Evolutionary conservation across 2,329 filamentous ascomycete genomes (phyloP), one percentile per base, ranked within the genome.

Genomic region (Paecilomyces sp.): DNA sequence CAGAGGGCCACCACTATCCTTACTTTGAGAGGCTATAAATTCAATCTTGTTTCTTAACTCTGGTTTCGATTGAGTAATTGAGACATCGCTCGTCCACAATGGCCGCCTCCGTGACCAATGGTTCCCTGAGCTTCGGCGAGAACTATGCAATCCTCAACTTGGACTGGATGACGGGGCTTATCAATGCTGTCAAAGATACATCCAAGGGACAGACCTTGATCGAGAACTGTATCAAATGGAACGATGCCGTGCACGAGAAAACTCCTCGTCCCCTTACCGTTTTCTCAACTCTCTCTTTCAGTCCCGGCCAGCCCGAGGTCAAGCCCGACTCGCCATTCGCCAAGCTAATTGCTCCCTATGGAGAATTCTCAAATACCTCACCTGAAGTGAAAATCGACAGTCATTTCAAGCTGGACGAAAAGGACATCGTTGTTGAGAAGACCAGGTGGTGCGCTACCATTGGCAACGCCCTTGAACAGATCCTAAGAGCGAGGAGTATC

Each of bases 131-230:
- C 50, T 76, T 77, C 62, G 74, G 73, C 58, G 57, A 64, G 9
- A 64, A 72, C 63, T 77, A 76, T 62, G 76, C 74, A 1, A 67
- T 78, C 58, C 74, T 79, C 51, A 77, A 80, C 62, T 68, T 79
- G n/a, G 77, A 79, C 63, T 65, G 63, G 64, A 67, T 66, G 59
- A 13, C 59, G 2, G 31, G 63, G 2, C 70, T 79, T 4, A 71
- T 79, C 33, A 62, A 70, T 56, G 60, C 64, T 12, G 61, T 78
- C 54, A 66, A 71, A 50, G 61, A 69, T 31, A 74, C 74, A 0
- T 24, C 69, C 1, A 67, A 73, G 30, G 76, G 76, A 31, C 28
- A 67, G 33, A 36, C 63, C 2, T 73, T 75, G 59, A 74, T 78
- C 60, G 57, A 61, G 13, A 76, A 67, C 59, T 74, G 66, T 34